A percentile compares a stretch with the other conserved stretches of the same genome.
These are phyloP conservation scores for Parasarocladium wereldwijsianum DNA, from an alignment of 2,329 filamentous ascomycete genomes.

Conservation along the genomic window DNA sequence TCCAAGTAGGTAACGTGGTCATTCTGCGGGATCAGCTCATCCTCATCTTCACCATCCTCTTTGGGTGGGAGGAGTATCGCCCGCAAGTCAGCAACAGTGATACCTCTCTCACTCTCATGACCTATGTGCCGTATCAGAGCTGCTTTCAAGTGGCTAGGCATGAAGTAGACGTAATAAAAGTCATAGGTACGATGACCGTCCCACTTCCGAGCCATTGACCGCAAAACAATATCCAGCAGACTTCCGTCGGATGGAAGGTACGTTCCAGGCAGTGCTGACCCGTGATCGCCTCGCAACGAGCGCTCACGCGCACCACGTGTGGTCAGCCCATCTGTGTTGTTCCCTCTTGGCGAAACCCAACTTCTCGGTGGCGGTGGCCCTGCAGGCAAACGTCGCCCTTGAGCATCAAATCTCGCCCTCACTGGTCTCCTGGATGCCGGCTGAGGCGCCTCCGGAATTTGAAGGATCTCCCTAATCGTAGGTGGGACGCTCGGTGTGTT, in stretches of 20 bases:
- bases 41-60: conserved; percentile 12
- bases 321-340: too few relatives aligned
- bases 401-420: conserved; percentile 26
- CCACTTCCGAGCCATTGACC: conserved; percentile 38
- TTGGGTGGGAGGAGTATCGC: conserved; percentile 24
- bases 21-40: conserved; percentile 10
- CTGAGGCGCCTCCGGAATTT: conserved; percentile 40
- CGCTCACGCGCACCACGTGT: conserved; percentile 7
- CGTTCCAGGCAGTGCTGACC: conserved; percentile 24
- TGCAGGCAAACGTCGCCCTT: conserved; percentile 37
- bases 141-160: conserved; percentile 38
- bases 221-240: conserved; percentile 35
- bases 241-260: conserved; percentile 29
- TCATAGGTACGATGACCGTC: conserved; percentile 38
- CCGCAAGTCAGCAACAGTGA: conserved; percentile 35
- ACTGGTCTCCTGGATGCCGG: conserved; percentile 31
- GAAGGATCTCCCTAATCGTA: conserved; percentile 41
- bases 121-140: conserved; percentile 36
- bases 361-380: conserved; percentile 45
- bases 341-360: conserved; percentile 27
- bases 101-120: conserved; percentile 25
- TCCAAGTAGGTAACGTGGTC: conserved; percentile 35
- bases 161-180: conserved; percentile 37
- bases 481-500: conserved; percentile 42
- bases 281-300: conserved; percentile 2